Percentiles rank a stretch among this genome's conserved stretches.
phyloP scores from a whole-genome alignment of 2,329 filamentous ascomycete genomes.

The Annulohypoxylon truncatum region DNA sequence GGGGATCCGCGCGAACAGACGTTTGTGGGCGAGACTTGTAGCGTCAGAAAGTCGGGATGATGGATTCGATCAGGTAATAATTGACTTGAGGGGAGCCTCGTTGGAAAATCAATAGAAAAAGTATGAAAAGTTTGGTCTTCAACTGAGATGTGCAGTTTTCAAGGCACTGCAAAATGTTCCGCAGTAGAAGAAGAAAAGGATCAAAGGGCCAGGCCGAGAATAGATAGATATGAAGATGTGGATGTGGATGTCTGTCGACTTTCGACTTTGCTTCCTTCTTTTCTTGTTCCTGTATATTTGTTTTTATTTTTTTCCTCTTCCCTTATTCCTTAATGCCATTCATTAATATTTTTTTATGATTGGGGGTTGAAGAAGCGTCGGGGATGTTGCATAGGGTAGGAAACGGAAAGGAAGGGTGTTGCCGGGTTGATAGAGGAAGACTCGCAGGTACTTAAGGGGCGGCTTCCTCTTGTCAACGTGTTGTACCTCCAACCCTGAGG shows the following conservation, averaged over 20 bases:
- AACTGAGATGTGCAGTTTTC: conserved; percentile 33
- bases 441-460: conserved; percentile 39
- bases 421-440: conserved; percentile 39
- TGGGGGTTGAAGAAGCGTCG: conserved; percentile 30
- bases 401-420: conserved; percentile 39
- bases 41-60: conserved; percentile 37
- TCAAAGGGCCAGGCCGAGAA: background rate
- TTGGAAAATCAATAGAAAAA: conserved; percentile 1
- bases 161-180: conserved; percentile 20
- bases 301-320: conserved; percentile 9
- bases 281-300: background rate
- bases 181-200: conserved; percentile 9
- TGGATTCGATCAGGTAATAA: conserved; percentile 32
- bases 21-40: conserved; percentile 40
- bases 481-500: conserved; percentile 1
- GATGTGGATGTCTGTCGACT: conserved; percentile 5
- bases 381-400: conserved; percentile 31
- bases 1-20: conserved; percentile 39
- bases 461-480: conserved; percentile 20
- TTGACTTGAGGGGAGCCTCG: conserved; percentile 16
- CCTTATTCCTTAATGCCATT: conserved; percentile 14
- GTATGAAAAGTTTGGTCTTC: conserved; percentile 23
- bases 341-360: conserved; percentile 26
- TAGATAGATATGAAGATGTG: background rate
- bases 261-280: conserved; percentile 4